Conservation (phyloP, 331 rosid genomes). For the Telfairia occidentalis region DNA sequence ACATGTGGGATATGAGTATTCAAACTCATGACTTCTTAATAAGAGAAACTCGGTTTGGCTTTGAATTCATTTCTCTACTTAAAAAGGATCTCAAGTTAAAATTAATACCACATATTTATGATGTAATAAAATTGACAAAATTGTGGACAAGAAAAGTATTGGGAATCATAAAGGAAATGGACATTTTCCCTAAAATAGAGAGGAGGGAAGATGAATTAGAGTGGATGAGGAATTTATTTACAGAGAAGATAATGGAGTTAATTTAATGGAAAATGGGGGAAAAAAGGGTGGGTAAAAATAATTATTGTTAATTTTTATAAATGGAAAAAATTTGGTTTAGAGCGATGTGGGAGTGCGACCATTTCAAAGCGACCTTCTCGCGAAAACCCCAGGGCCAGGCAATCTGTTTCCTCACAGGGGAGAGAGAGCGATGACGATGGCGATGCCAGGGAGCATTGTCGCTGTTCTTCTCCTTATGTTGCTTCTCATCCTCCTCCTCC, state of each 20-base stretch:
- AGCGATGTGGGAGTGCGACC: slow-evolving; percentile 31
- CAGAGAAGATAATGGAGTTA: neutral
- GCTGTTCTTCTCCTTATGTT: slow-evolving; percentile 75
- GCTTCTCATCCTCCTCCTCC: slow-evolving; percentile 56
- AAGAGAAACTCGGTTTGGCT: no score
- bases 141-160: no score
- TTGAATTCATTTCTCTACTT: no score
- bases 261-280: neutral
- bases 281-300: no score
- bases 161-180: no score
- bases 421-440: slow-evolving; percentile 50
- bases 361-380: slow-evolving; percentile 85
- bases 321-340: neutral
- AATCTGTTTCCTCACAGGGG: slow-evolving; percentile 40
- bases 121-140: no score
- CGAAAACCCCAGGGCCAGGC: slow-evolving; percentile 35
- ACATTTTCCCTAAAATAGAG: neutral
- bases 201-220: neutral
- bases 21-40: no score
- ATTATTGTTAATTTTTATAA: neutral
- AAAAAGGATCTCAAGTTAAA: no score
- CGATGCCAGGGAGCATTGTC: slow-evolving; percentile 51
- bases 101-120: no score
- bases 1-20: no score
- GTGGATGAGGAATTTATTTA: neutral